These are phyloP conservation scores for Botrytis paeoniae DNA, from an alignment of 2,329 filamentous ascomycete genomes.

Conservation along the genomic window DNA sequence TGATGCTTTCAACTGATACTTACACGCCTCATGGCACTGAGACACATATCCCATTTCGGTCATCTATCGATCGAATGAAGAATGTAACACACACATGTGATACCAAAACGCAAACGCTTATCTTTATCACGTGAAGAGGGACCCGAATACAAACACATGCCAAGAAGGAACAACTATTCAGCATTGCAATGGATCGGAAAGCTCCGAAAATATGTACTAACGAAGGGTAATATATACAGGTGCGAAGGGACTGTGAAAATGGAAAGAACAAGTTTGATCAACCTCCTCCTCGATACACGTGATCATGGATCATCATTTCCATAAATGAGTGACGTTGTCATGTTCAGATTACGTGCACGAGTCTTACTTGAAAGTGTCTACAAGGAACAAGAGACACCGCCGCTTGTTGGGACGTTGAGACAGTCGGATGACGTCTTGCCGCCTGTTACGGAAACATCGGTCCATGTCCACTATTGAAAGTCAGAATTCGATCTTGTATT, in stretches of 20 bases:
- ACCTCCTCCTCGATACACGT: not conserved
- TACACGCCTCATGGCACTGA: not conserved
- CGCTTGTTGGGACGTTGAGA: slow-evolving; percentile 37
- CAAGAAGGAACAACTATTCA: not conserved
- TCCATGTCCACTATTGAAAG: slow-evolving; percentile 48
- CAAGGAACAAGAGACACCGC: slow-evolving; percentile 22
- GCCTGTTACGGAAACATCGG: slow-evolving; percentile 48
- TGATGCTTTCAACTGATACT: slow-evolving; percentile 10
- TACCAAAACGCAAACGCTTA: not conserved
- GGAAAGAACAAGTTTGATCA: not conserved
- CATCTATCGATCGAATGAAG: slow-evolving; percentile 6
- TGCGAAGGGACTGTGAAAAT: not conserved
- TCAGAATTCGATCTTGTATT: not conserved
- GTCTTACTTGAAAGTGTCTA: not conserved
- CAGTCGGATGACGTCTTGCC: slow-evolving; percentile 46
- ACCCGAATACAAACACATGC: not conserved
- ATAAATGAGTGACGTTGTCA: not conserved
- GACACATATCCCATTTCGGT: not conserved
- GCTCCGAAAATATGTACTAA: not conserved
- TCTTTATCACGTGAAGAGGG: not conserved
- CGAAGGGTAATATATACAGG: not conserved
- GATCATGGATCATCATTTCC: not conserved
- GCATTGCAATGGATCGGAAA: not conserved
- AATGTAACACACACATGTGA: not conserved
- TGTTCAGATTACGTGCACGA: not conserved